Evolutionary conservation across 2,329 filamentous ascomycete genomes (phyloP).

Genomic region (Monosporascus sp.): DNA sequence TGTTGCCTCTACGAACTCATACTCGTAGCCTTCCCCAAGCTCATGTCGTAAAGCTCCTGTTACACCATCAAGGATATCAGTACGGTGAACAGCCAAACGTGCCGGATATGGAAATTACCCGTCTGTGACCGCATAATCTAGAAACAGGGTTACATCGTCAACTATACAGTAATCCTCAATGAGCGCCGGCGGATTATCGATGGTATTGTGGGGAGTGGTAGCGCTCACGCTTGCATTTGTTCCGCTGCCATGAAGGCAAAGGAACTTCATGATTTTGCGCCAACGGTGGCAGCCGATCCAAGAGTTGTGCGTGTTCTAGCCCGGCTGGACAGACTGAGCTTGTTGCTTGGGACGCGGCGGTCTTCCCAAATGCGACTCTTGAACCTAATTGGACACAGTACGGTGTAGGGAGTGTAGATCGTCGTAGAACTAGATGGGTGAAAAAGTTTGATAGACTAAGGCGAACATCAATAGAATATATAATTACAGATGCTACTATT

Average conservation of each 20-base stretch:
- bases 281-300: not conserved
- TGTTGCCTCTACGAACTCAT: not conserved
- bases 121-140: not conserved
- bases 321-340: slow-evolving; percentile 3
- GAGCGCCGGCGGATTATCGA: not conserved
- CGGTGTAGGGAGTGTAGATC: too few species aligned
- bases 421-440: too few species aligned
- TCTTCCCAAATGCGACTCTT: too few species aligned
- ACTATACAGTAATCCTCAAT: not conserved
- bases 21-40: not conserved
- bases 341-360: not conserved
- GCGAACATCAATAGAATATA: too few species aligned
- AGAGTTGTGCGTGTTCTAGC: slow-evolving; percentile 4
- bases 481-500: too few species aligned
- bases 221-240: not conserved
- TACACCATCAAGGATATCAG: not conserved
- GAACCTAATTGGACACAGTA: too few species aligned
- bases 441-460: too few species aligned
- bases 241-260: not conserved
- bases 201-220: not conserved
- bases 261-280: not conserved
- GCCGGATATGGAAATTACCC: not conserved
- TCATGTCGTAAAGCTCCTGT: not conserved
- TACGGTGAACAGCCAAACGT: not conserved
- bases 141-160: too few species aligned